Evolutionary conservation across 306 rosid species (phyloP), one percentile per base, ranked within the genome.

Genomic region (Cicer bijugum): DNA sequence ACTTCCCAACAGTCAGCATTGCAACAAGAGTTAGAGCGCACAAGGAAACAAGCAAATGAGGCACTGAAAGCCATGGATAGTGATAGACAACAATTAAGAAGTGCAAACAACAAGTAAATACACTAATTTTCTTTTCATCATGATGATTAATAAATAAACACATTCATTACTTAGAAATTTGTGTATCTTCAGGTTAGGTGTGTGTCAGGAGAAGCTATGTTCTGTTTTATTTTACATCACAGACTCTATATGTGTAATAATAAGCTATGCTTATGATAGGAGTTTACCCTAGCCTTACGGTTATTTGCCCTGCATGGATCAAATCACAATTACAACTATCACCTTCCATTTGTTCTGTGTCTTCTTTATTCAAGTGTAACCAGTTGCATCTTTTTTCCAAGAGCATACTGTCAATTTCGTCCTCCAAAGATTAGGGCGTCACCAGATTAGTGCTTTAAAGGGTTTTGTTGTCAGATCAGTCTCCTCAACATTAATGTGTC

Each of bases 31-130:
- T 75, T 95, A 78, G 97, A 95, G 81, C 96, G 95, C 67, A 91
- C 97, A 20, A 82, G 99, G 85, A 92, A 95, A 81, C 99, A 91
- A 85, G 99, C 97, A 12, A 95, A 91, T 80, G 99, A 95, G 44
- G 96, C 97, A 66, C 70, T 95, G 83, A 91, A 90, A 85, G 99
- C 97, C 76, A 91, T 95, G 87, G 97, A 95, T 85, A 86, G 75
- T 23, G 99, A 95, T 69, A 88, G 99, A 59, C 99, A 95, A 81
- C 99, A 95, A 80, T 77, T 95, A 72, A 83, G 99, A 86, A 90
- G 93, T 81, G 91, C 91, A 81, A 95, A 95, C 84, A 95, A 95
- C 78, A 95, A 87, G 99, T 95, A 95, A 86, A 65, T 40, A 70
- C 69, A 50, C 64, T 69, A 39, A 38, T 81, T 75, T 33, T 7